phyloP scores from a whole-genome alignment of 495 filamentous ascomycete genomes.

The Penicillium paradoxum region DNA sequence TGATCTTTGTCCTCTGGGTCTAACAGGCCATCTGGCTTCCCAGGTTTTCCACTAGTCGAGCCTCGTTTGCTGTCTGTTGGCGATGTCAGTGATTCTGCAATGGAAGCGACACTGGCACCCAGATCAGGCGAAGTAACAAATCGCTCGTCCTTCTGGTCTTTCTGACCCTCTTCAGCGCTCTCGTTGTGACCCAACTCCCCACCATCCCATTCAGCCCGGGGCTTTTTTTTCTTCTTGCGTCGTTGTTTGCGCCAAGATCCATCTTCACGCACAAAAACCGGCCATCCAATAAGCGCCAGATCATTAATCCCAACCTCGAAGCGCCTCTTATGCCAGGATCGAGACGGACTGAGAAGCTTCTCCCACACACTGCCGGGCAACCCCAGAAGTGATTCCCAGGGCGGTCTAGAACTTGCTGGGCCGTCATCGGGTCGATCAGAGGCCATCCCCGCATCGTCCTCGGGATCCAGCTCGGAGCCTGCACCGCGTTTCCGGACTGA shows the following conservation, averaged over 20 bases:
- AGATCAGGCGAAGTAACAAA: constrained; percentile 30
- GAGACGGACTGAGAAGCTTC: constrained; percentile 73
- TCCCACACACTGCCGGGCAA: constrained; percentile 74
- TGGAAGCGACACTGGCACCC: constrained; percentile 19
- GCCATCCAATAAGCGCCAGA: constrained; percentile 78
- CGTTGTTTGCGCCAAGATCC: constrained; percentile 78
- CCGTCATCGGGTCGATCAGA: constrained; percentile 52
- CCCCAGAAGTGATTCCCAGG: constrained; percentile 76
- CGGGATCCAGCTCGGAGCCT: constrained; percentile 39
- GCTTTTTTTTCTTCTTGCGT: constrained; percentile 54
- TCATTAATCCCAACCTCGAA: constrained; percentile 87
- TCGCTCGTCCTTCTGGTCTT: constrained; percentile 25
- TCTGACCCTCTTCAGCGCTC: constrained; percentile 35
- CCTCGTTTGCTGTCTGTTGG: constrained; percentile 32
- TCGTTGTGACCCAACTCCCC: constrained; percentile 41
- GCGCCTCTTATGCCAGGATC: constrained; percentile 75
- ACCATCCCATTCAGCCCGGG: constrained; percentile 35
- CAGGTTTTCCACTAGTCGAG: constrained; percentile 38
- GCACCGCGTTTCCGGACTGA: constrained; percentile 33
- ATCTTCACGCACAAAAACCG: constrained; percentile 80
- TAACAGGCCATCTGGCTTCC: constrained; percentile 31
- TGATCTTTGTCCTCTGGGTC: constrained; percentile 53
- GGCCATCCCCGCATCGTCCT: constrained; percentile 37
- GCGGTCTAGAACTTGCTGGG: constrained; percentile 44
- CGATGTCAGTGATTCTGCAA: constrained; percentile 31